These are phyloP conservation scores for Thraustochytrium sp. DNA, from an alignment of 352 stramenopile genomes.

Conservation along the genomic window DNA sequence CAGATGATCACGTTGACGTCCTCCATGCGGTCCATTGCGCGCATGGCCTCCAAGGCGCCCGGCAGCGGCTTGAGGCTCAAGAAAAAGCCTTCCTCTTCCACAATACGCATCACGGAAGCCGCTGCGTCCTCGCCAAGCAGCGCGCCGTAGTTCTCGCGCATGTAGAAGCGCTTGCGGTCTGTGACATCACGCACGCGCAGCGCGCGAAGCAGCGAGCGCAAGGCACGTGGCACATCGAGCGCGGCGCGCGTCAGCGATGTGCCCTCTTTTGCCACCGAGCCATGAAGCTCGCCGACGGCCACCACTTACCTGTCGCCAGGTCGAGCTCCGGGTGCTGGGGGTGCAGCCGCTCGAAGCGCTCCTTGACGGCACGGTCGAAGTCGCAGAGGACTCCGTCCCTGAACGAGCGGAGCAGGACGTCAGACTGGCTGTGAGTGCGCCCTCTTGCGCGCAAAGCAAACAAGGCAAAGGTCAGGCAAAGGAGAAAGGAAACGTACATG, in stretches of 20 bases:
- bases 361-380: constrained; percentile 25
- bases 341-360: neutral
- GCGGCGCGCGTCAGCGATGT: too few species aligned
- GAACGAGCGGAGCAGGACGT: too few species aligned
- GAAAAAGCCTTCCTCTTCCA: constrained; percentile 30
- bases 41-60: constrained; percentile 40
- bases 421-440: too few species aligned
- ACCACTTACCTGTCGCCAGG: neutral
- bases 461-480: too few species aligned
- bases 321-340: neutral
- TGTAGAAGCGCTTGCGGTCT: constrained; percentile 39
- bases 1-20: constrained; percentile 14
- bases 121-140: neutral
- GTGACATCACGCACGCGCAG: too few species aligned
- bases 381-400: constrained; percentile 28
- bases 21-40: neutral
- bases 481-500: neutral
- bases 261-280: too few species aligned
- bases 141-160: constrained; percentile 21
- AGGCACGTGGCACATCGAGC: too few species aligned
- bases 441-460: too few species aligned
- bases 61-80: constrained; percentile 21
- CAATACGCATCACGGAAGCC: neutral
- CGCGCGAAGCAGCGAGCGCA: too few species aligned
- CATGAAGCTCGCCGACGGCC: neutral